Conservation (phyloP, 1,284 basidiomycete species). For the Melampsora americana region DNA sequence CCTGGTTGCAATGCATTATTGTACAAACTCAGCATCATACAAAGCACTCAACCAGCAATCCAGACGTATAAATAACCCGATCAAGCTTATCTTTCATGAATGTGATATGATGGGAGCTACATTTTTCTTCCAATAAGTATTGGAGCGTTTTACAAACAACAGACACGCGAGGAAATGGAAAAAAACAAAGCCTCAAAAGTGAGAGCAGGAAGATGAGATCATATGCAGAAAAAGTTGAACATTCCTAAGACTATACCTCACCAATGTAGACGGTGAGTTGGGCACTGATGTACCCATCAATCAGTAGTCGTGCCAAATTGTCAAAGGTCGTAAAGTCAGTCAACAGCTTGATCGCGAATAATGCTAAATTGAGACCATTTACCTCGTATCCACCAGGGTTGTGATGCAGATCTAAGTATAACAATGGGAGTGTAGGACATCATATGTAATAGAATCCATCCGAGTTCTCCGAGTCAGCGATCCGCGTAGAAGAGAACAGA, state of each 20-base stretch:
- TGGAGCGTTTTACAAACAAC: no score
- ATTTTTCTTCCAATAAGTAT: no score
- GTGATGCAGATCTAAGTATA: conserved; percentile 26
- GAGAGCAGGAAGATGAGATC: no score
- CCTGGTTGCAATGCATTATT: no score
- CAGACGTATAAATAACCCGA: no score
- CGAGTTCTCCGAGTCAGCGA: neutral
- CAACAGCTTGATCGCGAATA: neutral
- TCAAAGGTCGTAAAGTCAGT: neutral
- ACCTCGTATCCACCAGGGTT: conserved; percentile 43
- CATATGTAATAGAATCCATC: neutral
- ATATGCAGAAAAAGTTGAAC: no score
- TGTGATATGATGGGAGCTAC: no score
- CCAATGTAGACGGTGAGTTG: conserved; percentile 62
- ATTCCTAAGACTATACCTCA: conserved; percentile 48
- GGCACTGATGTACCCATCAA: conserved; percentile 61
- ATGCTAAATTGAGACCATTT: neutral
- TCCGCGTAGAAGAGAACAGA: neutral
- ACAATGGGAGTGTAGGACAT: neutral
- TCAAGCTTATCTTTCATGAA: no score
- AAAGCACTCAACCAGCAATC: no score
- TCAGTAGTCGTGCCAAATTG: conserved; percentile 66
- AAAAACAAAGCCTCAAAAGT: no score
- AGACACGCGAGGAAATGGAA: no score
- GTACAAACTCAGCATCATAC: no score